Evolutionary conservation across 1,284 basidiomycete genomes (phyloP).

Genomic region (Cryptococcus sp.): DNA sequence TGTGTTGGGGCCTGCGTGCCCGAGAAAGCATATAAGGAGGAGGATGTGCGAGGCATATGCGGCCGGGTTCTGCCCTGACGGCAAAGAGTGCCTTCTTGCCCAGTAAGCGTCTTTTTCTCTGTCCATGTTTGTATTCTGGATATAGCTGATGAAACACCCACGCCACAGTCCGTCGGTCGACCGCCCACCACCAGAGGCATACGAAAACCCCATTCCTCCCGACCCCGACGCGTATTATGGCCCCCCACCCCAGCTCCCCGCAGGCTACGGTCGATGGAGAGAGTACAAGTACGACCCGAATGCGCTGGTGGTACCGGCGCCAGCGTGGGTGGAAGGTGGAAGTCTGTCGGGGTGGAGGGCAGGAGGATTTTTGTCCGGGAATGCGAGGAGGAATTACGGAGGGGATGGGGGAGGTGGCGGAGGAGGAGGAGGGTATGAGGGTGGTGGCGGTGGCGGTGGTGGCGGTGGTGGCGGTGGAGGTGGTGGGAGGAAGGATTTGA

Average conservation of each 20-base stretch:
- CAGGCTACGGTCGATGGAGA: slow-evolving; percentile 69
- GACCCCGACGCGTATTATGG: slow-evolving; percentile 69
- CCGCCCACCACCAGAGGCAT: slow-evolving; percentile 65
- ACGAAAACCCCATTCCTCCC: slow-evolving; percentile 72
- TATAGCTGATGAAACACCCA: neutral
- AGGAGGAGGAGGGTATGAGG: slow-evolving; percentile 17
- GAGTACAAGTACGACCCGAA: slow-evolving; percentile 75
- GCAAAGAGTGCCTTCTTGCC: slow-evolving; percentile 81
- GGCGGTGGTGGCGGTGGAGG: slow-evolving; percentile 40
- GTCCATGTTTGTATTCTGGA: slow-evolving; percentile 1
- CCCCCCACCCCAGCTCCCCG: slow-evolving; percentile 66
- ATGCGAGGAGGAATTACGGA: slow-evolving; percentile 42
- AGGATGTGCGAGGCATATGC: slow-evolving; percentile 88
- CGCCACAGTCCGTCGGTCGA: slow-evolving; percentile 34
- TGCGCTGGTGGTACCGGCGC: slow-evolving; percentile 40
- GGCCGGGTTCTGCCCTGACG: slow-evolving; percentile 93
- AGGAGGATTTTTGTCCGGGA: slow-evolving; percentile 35
- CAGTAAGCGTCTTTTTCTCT: slow-evolving; percentile 63
- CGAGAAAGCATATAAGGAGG: slow-evolving; percentile 86
- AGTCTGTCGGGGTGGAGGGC: slow-evolving; percentile 40
- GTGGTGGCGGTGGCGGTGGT: slow-evolving; percentile 22
- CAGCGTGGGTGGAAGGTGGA: slow-evolving; percentile 45
- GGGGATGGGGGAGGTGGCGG: slow-evolving; percentile 34
- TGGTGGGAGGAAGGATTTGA: slow-evolving; percentile 54
- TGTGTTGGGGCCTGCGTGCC: slow-evolving; percentile 73